Evolutionary conservation across 2,329 filamentous ascomycete genomes (phyloP).

Genomic region (Ophiostoma novo-ulmi): DNA sequence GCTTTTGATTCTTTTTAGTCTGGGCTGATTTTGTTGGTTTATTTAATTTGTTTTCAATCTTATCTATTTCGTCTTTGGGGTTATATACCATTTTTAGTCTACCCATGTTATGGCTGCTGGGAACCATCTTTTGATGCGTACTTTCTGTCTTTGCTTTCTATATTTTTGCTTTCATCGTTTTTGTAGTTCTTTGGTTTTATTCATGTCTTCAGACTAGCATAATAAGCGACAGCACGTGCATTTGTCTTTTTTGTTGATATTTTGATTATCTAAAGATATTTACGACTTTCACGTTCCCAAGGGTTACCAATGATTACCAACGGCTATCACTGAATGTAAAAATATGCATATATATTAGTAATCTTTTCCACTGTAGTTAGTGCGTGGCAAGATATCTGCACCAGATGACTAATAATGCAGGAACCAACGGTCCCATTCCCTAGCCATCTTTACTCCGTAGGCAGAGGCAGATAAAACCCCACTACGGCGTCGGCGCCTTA

Average conservation of each 20-base stretch:
- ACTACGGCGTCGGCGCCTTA: constrained; percentile 19
- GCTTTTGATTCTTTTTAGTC: constrained; percentile 14
- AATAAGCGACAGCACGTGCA: background rate
- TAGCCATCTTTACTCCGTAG: constrained; percentile 11
- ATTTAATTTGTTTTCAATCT: background rate
- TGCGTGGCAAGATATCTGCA: background rate
- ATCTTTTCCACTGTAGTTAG: background rate
- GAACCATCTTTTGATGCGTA: background rate
- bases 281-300: background rate
- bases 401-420: background rate
- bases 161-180: background rate
- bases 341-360: background rate
- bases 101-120: background rate
- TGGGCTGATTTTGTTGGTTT: background rate
- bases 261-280: too few species aligned
- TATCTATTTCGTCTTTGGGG: background rate
- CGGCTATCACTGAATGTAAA: background rate
- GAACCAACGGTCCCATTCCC: background rate
- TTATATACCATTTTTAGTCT: constrained; percentile 10
- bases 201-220: background rate
- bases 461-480: constrained; percentile 17
- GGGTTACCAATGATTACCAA: background rate
- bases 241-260: background rate
- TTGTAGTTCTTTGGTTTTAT: background rate
- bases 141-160: background rate